These are phyloP conservation scores for Climacium dendroides DNA, from an alignment of 225 moss, liverwort and hornwort species.

Conservation along the genomic window DNA sequence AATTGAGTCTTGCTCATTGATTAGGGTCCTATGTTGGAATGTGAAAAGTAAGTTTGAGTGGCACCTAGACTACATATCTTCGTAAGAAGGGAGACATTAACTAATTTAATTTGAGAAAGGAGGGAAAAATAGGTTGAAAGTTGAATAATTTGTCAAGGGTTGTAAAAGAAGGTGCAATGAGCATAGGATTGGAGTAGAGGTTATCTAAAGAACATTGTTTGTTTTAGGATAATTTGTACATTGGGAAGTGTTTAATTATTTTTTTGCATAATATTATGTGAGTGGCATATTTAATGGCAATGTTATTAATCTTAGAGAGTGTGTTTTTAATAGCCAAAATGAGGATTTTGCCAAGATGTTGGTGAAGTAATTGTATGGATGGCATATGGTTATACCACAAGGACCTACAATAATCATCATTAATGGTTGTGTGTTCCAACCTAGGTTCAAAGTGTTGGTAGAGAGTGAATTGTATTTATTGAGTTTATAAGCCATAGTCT, in stretches of 20 bases:
- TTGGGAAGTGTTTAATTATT: neutral
- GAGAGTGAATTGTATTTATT: neutral
- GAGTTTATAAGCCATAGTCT: rapidly evolving
- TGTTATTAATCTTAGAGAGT: neutral
- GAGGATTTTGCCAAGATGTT: neutral
- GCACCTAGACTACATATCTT: neutral
- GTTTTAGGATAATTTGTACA: neutral
- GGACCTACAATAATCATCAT: neutral
- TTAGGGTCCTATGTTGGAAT: rapidly evolving
- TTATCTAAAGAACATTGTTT: neutral
- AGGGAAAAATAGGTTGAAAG: neutral
- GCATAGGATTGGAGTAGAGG: rapidly evolving
- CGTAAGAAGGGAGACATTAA: rapidly evolving
- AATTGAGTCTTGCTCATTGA: neutral
- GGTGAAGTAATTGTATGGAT: neutral
- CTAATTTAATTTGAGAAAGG: neutral
- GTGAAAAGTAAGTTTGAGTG: rapidly evolving
- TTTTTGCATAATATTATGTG: neutral
- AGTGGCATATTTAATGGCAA: neutral
- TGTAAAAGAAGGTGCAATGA: neutral
- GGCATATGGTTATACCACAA: rapidly evolving
- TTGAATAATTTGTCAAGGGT: neutral
- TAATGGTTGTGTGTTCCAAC: neutral
- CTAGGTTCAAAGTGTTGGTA: neutral
- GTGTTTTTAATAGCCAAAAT: neutral